phyloP scores from a whole-genome alignment of 306 rosid species.

The Trifolium repens region DNA sequence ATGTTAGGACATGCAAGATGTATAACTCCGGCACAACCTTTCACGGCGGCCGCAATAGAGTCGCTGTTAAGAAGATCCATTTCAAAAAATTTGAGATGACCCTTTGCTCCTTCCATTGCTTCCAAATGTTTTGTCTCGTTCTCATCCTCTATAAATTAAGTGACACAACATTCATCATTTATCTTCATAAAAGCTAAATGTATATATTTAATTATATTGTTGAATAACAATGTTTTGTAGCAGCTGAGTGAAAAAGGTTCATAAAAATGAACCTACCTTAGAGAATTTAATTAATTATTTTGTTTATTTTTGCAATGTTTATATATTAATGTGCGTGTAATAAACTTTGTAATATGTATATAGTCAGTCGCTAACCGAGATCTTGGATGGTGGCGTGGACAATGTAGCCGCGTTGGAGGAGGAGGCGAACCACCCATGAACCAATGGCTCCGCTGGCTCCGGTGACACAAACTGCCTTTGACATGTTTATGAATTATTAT shows the following conservation, averaged over 20 bases:
- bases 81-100: constrained; percentile 62
- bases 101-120: constrained; percentile 61
- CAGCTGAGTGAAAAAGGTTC: neutral
- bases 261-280: neutral
- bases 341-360: neutral
- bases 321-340: neutral
- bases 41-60: constrained; percentile 60
- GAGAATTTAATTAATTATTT: neutral
- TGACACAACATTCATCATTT: neutral
- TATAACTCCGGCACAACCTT: constrained; percentile 79
- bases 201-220: no score
- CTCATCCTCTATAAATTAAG: constrained; percentile 56
- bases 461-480: constrained; percentile 79
- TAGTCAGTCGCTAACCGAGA: constrained; percentile 50
- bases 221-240: neutral
- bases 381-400: constrained; percentile 84
- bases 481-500: constrained; percentile 4
- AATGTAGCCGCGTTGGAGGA: constrained; percentile 81
- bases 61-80: constrained; percentile 77
- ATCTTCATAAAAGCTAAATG: no score
- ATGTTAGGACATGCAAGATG: constrained; percentile 87
- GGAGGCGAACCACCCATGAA: constrained; percentile 81
- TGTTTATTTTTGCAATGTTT: neutral
- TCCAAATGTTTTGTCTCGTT: constrained; percentile 77
- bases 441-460: constrained; percentile 95